A percentile compares a stretch with the other conserved stretches of the same genome.
Evolutionary conservation across 2,329 filamentous ascomycete genomes (phyloP).

Genomic region (Microascus cirrosus): DNA sequence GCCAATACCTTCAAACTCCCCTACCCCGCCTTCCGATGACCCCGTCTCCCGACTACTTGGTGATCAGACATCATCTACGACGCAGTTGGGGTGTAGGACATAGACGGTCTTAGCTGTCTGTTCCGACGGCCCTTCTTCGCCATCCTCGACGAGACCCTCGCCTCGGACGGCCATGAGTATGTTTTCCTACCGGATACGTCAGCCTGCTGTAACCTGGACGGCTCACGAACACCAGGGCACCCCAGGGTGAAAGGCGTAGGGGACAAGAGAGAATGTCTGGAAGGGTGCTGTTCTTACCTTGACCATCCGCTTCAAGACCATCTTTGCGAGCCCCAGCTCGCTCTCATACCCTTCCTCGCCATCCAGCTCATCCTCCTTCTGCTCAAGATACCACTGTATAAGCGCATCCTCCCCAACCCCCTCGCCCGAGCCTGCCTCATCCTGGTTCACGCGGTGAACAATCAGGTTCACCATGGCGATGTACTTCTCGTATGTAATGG

Average conservation of each 20-base stretch:
- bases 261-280: slow-evolving; percentile 1
- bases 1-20: background rate
- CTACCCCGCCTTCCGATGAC: background rate
- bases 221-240: background rate
- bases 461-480: slow-evolving; percentile 80
- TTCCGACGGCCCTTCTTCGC: slow-evolving; percentile 31
- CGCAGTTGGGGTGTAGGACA: slow-evolving; percentile 89
- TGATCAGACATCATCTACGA: slow-evolving; percentile 48
- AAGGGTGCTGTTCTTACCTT: slow-evolving; percentile 52
- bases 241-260: background rate
- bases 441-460: slow-evolving; percentile 71
- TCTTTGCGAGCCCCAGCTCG: slow-evolving; percentile 62
- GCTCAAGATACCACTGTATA: slow-evolving; percentile 82
- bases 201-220: background rate
- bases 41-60: slow-evolving; percentile 15
- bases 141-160: slow-evolving; percentile 40
- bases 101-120: slow-evolving; percentile 52
- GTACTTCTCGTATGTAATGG: slow-evolving; percentile 93
- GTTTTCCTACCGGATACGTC: slow-evolving; percentile 54
- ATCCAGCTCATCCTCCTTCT: slow-evolving; percentile 73
- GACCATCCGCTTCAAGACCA: slow-evolving; percentile 92
- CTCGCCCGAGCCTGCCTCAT: slow-evolving; percentile 65
- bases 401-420: slow-evolving; percentile 78
- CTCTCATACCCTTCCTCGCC: slow-evolving; percentile 70
- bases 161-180: slow-evolving; percentile 73